A percentile compares a stretch with the other conserved stretches of the same genome.
These are phyloP conservation scores for Jamesozyma piceae DNA, from an alignment of 805 yeast genomes.

Conservation along the genomic window DNA sequence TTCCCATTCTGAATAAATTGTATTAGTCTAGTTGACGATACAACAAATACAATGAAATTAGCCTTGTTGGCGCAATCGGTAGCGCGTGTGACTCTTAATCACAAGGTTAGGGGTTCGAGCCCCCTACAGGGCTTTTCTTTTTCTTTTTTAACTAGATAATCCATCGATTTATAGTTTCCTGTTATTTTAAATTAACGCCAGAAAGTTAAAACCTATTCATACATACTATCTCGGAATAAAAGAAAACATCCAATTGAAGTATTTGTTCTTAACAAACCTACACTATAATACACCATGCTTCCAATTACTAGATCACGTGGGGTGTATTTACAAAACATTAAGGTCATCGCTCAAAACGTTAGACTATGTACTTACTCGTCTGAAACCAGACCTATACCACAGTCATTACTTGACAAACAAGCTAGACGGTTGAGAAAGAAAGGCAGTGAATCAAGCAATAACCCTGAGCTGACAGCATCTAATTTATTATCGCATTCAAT, in stretches of 20 bases:
- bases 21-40: too few relatives aligned
- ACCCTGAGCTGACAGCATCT: conserved; percentile 1
- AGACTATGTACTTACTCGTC: not conserved
- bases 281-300: too few relatives aligned
- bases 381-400: conserved; percentile 6
- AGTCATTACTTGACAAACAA: conserved; percentile 17
- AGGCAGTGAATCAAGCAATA: conserved; percentile 5
- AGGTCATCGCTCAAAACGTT: not conserved
- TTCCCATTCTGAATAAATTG: too few relatives aligned
- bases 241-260: not conserved
- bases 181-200: too few relatives aligned
- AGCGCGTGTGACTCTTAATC: conserved; percentile 10
- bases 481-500: conserved; percentile 8
- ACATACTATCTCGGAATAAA: not conserved
- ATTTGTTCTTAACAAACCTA: too few relatives aligned
- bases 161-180: too few relatives aligned
- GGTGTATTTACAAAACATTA: not conserved
- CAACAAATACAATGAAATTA: not conserved
- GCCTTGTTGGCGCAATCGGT: conserved; percentile 11
- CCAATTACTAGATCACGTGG: not conserved
- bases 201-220: too few relatives aligned
- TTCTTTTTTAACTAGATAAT: not conserved
- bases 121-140: conserved; percentile 7
- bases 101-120: conserved; percentile 10
- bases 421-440: conserved; percentile 12